Base-by-base conservation (phyloP, 805 yeast genomes). In the Lachancea fermentati region DNA sequence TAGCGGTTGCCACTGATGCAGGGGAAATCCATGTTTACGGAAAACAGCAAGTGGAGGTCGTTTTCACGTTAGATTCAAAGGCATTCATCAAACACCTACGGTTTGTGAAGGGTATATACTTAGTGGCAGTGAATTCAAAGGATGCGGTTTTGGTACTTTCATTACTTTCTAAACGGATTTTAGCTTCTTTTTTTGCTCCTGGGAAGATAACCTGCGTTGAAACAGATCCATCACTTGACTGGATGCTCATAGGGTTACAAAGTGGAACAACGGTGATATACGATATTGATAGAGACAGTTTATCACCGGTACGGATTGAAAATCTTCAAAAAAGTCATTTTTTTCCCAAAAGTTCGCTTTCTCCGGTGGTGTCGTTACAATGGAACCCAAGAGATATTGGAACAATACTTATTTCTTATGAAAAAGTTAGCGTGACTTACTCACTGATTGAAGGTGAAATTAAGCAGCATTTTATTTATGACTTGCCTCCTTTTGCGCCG, bases 311-410 rank as follows among this genome's bases (percentile, higher is more conserved):
- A 43, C 72, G 79, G 39, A 67, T 93, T 17, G 82, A 77, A 38
- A 85, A 85, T 54, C 67, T 85, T 24, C 96, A 88, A 55, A 76
- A 76, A 45, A 58, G 50, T 6, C 53, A 65, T n/a, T 67, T 77
- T 3, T 64, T 80, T 32, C 79, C 85, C 0, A 71, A 72, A 37
- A 79, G 75, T 30, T 69, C 73, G 13, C 48, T 74, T 45, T 79
- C 88, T 0, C 78, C 85, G 1, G 93, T 88, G 1, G 57, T 76
- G 1, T 68, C 81, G 0, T 62, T 93, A 2, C 76, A 78, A 46
- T 72, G 95, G 74, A 93, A 86, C 54, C 98, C 99, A 4, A 72
- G 97, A 47, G 97, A 93, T 57, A 69, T 87, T 5, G 91, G 95
- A 0, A 71, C 82, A 0, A 44, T 93, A 2, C 68, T 93, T 47